Evolutionary conservation across 495 filamentous ascomycete genomes (phyloP).

Genomic region (Tuber microsphaerosporum): DNA sequence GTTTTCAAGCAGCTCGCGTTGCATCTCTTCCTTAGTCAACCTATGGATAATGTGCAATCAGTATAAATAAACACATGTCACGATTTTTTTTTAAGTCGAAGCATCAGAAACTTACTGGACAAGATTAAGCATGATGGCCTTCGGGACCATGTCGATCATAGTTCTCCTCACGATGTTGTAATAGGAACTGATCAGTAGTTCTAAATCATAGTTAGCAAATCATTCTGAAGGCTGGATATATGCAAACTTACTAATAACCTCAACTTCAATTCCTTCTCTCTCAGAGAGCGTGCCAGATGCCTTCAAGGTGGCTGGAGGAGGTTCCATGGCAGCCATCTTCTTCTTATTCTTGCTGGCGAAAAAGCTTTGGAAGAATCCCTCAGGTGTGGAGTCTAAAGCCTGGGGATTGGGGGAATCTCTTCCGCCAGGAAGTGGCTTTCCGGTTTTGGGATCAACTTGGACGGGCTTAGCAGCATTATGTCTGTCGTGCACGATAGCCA

Average conservation of each 20-base stretch:
- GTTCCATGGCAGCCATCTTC: conserved; percentile 98
- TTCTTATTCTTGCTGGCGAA: conserved; percentile 99
- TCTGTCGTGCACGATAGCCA: conserved; percentile 94
- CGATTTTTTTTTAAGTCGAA: neutral
- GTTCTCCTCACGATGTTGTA: conserved; percentile 96
- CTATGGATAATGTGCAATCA: conserved; percentile 45
- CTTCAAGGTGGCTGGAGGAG: conserved; percentile 86
- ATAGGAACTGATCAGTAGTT: conserved; percentile 92
- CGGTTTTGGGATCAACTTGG: conserved; percentile 98
- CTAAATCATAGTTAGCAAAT: conserved; percentile 45
- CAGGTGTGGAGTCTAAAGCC: conserved; percentile 50
- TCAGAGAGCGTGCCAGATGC: conserved; percentile 87
- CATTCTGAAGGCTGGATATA: conserved; percentile 17
- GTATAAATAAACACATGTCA: conserved; percentile 8
- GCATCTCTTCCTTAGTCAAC: conserved; percentile 96
- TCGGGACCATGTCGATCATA: conserved; percentile 99
- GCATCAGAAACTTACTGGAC: conserved; percentile 65
- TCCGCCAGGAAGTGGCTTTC: conserved; percentile 71
- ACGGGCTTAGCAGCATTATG: conserved; percentile 74
- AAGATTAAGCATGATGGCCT: conserved; percentile 96
- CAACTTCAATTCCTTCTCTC: conserved; percentile 87
- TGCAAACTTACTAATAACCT: conserved; percentile 82
- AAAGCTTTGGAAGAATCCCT: conserved; percentile 94
- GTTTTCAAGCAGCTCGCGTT: conserved; percentile 91
- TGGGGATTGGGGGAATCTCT: conserved; percentile 61